phyloP scores from a whole-genome alignment of 805 yeast genomes.

The Yarrowia sp. region DNA sequence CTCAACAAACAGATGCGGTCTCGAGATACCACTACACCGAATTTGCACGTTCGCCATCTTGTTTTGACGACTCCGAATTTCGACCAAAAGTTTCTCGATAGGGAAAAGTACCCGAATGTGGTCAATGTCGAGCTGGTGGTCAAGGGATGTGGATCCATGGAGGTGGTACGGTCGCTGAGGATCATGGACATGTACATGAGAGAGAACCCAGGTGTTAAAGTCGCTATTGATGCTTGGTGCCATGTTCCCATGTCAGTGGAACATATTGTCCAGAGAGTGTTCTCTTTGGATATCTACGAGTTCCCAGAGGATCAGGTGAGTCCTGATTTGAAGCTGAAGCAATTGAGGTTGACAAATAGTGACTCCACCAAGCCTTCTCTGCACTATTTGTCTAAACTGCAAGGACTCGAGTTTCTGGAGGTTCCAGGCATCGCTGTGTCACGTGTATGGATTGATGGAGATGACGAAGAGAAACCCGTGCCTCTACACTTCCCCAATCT shows the following conservation, averaged over 20 bases:
- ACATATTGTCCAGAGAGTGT: constrained; percentile 6
- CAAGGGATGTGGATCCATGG: constrained; percentile 20
- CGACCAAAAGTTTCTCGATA: constrained; percentile 19
- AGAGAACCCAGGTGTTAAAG: constrained; percentile 1
- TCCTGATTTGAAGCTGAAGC: not conserved
- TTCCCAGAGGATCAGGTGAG: constrained; percentile 10
- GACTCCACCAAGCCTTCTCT: not conserved
- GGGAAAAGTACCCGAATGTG: constrained; percentile 2
- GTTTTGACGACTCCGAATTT: constrained; percentile 14
- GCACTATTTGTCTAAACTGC: not conserved
- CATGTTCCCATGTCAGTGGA: constrained; percentile 19
- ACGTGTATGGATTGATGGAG: not conserved
- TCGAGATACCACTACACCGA: not conserved
- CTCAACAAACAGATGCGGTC: constrained; percentile 16
- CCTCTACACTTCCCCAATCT: not conserved
- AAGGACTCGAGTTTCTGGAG: constrained; percentile 10
- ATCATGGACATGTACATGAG: constrained; percentile 3
- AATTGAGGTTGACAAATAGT: constrained; percentile 5
- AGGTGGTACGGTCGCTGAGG: constrained; percentile 13
- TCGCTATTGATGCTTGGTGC: constrained; percentile 18
- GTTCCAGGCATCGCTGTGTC: constrained; percentile 6
- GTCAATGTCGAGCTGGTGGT: constrained; percentile 1
- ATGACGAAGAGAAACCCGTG: not conserved
- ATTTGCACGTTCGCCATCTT: not conserved
- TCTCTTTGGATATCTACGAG: constrained; percentile 19